These are phyloP conservation scores for Vitis rupestris DNA, from an alignment of 164 flowering plant genomes.

Conservation along the genomic window DNA sequence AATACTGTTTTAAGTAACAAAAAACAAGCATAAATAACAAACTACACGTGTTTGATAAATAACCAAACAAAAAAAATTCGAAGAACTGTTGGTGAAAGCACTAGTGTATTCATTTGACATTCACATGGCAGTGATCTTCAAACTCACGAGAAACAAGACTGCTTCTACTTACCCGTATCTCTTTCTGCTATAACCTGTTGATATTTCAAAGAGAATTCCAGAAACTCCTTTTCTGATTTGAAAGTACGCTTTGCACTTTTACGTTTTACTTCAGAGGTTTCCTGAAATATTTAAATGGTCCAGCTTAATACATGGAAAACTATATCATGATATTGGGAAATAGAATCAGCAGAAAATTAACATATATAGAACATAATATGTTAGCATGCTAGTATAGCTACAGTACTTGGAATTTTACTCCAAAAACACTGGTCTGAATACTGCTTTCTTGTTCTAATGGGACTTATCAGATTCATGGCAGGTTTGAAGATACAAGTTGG, in stretches of 20 bases:
- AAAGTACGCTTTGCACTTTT: constrained; percentile 65
- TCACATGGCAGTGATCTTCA: not conserved
- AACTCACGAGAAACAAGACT: not conserved
- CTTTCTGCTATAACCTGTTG: constrained; percentile 90
- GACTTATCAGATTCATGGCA: too few relatives aligned
- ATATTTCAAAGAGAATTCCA: constrained; percentile 84
- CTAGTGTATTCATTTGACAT: not conserved
- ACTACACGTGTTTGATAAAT: not conserved
- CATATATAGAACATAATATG: too few relatives aligned
- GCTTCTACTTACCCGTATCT: constrained; percentile 65
- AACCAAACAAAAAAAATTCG: too few relatives aligned
- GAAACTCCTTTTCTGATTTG: constrained; percentile 78
- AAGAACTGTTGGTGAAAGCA: not conserved
- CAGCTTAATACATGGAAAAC: not conserved
- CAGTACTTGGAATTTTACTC: too few relatives aligned
- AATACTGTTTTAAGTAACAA: not conserved
- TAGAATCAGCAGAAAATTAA: too few relatives aligned
- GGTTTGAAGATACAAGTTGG: too few relatives aligned
- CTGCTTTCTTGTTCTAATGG: too few relatives aligned
- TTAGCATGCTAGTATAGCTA: too few relatives aligned
- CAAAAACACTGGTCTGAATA: too few relatives aligned
- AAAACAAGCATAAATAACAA: not conserved
- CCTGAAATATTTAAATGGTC: constrained; percentile 39
- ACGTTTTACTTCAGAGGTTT: constrained; percentile 65
- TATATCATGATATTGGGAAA: not conserved